Base-by-base conservation (phyloP, 257 asterid genomes). In the Orobanche coerulescens region DNA sequence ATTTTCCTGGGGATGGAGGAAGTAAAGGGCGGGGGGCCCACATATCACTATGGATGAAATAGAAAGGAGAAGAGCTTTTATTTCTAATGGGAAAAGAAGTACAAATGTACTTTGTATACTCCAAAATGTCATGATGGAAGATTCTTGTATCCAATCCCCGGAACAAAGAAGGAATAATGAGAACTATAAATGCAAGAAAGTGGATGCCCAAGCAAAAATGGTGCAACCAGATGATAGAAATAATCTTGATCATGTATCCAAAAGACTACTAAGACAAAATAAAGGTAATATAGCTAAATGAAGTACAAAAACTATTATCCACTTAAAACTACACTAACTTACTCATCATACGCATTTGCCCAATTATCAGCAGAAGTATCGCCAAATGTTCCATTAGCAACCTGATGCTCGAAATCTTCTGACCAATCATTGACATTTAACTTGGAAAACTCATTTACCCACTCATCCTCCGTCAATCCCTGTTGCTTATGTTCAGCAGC, bases 321-420 rank as follows among this genome's bases (percentile, higher is more conserved):
- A 52, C 47, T 28, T 33, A 31, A 66, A 62, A 30, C 7, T 47
- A 54, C 57, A 34, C 11, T 31, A 36, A 80, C 97, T 80, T 85
- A 93, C 99, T 89, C 96, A 71, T 93, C 96, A 78, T 89, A 93
- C 49, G 94, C 88, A 72, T 75, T 82, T 51, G 92, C 99, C 99
- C 96, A 93, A 61, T 62, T 78, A 79, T 89, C 97, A 70, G 82
- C 84, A 68, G 96, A 69, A 75, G 75, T 48, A 66, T 89, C 95
- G 24, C 87, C 97, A 31, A 89, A 67, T 13, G 77, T 70, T 69
- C 96, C 99, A 71, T 84, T 91, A 59, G 95, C 90, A 76, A 89
- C 82, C 78, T 89, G 96, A 42, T 77, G 90, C 74, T 87, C 96
- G 72, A 93, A 93, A 71, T 89, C 97, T 30, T 93, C 96, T 0